phyloP scores from a whole-genome alignment of 345 rosid genomes.

The Eucalyptus lansdowneana region DNA sequence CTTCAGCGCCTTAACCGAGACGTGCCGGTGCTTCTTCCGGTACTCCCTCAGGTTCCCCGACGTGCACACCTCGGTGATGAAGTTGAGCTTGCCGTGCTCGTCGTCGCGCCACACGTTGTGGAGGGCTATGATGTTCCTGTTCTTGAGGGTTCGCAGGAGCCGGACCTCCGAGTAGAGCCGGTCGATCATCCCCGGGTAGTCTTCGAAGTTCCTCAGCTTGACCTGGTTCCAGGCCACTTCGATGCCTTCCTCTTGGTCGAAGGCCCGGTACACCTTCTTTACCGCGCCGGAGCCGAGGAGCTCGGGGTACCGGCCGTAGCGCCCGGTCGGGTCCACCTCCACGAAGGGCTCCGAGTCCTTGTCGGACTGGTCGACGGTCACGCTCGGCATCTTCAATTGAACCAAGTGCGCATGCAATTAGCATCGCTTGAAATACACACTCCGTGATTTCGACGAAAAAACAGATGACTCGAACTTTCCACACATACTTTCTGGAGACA shows the following conservation, averaged over 20 bases:
- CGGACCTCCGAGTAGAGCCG: conserved; percentile 69
- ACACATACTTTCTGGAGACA: not conserved
- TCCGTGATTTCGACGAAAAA: not conserved
- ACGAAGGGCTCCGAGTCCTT: conserved; percentile 57
- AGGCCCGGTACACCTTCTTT: conserved; percentile 78
- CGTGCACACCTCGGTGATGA: conserved; percentile 88
- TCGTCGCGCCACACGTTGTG: conserved; percentile 56
- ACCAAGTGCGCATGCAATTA: not conserved
- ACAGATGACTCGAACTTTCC: not conserved
- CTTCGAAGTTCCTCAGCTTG: conserved; percentile 35
- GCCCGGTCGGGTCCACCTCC: conserved; percentile 64
- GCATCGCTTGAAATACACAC: not conserved
- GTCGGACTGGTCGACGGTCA: conserved; percentile 17
- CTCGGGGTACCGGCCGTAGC: conserved; percentile 68
- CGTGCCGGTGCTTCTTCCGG: conserved; percentile 71
- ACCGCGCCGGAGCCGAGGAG: conserved; percentile 63
- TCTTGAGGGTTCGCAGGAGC: conserved; percentile 26
- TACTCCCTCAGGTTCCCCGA: conserved; percentile 82
- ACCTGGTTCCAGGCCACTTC: conserved; percentile 98
- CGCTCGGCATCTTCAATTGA: conserved; percentile 37
- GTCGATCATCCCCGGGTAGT: conserved; percentile 53
- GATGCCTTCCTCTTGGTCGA: conserved; percentile 85
- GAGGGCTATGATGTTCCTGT: conserved; percentile 52
- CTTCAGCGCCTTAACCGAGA: conserved; percentile 72
- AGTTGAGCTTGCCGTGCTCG: conserved; percentile 37